phyloP scores from a whole-genome alignment of 495 filamentous ascomycete genomes.

The Penicillium cosmopolitanum region DNA sequence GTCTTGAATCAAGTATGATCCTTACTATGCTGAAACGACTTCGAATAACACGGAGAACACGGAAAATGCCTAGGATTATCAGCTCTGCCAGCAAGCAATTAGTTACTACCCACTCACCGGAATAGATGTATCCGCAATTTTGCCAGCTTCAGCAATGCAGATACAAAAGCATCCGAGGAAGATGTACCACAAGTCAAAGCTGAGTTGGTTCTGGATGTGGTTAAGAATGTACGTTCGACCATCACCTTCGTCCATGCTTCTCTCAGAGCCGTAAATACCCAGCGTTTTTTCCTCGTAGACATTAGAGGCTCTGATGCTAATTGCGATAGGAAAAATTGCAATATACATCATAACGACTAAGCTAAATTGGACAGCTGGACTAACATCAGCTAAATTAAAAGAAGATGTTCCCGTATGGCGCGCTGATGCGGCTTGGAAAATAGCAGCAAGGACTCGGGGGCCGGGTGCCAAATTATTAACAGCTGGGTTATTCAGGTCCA shows the following conservation, averaged over 20 bases:
- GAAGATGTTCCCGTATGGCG: slow-evolving; percentile 62
- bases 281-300: slow-evolving; percentile 69
- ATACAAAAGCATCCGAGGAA: slow-evolving; percentile 66
- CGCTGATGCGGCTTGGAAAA: slow-evolving; percentile 64
- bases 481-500: slow-evolving; percentile 50
- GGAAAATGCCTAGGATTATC: slow-evolving; percentile 24
- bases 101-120: slow-evolving; percentile 31
- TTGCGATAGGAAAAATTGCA: slow-evolving; percentile 75
- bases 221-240: slow-evolving; percentile 51
- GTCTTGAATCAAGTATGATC: background rate
- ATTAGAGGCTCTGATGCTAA: slow-evolving; percentile 69
- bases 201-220: slow-evolving; percentile 63
- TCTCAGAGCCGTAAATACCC: slow-evolving; percentile 66
- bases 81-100: background rate
- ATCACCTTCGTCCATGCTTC: slow-evolving; percentile 38
- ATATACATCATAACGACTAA: slow-evolving; percentile 75
- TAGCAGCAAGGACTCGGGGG: slow-evolving; percentile 55
- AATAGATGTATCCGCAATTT: slow-evolving; percentile 51
- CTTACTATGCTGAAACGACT: slow-evolving; percentile 75
- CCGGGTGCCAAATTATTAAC: slow-evolving; percentile 32
- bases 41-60: slow-evolving; percentile 85
- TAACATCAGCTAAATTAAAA: slow-evolving; percentile 58
- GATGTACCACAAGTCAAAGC: slow-evolving; percentile 68
- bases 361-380: slow-evolving; percentile 64
- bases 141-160: slow-evolving; percentile 53